A percentile compares a stretch with the other conserved stretches of the same genome.
Evolutionary conservation across 2,329 filamentous ascomycete genomes (phyloP).

Genomic region (Penicillium hesseltinei): DNA sequence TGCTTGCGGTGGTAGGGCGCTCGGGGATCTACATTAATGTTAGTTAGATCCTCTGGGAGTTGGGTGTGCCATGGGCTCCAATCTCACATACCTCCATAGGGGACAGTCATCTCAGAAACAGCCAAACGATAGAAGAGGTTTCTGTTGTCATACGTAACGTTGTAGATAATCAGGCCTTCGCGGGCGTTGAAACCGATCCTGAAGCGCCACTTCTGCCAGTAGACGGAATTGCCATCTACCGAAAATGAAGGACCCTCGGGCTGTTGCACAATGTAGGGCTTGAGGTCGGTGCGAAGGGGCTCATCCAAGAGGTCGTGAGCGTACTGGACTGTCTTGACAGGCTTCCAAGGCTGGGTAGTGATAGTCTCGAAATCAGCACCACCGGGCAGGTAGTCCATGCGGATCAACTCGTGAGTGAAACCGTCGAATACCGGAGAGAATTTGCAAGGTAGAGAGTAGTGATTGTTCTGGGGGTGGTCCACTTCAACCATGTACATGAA

Average conservation of each 20-base stretch:
- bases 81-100: conserved; percentile 37
- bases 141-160: conserved; percentile 63
- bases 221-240: conserved; percentile 55
- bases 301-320: conserved; percentile 65
- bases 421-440: conserved; percentile 53
- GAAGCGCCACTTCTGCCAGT: conserved; percentile 67
- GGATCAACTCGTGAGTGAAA: conserved; percentile 61
- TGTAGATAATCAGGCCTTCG: conserved; percentile 67
- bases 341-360: conserved; percentile 56
- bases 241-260: conserved; percentile 64
- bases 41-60: conserved; percentile 1
- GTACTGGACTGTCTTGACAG: conserved; percentile 52
- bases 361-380: conserved; percentile 61
- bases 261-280: conserved; percentile 63
- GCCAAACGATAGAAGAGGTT: conserved; percentile 66
- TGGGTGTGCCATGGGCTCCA: neutral
- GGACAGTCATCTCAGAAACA: conserved; percentile 64
- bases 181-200: conserved; percentile 61
- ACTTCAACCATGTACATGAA: conserved; percentile 40
- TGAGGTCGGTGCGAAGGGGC: conserved; percentile 59
- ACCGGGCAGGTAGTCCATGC: conserved; percentile 68
- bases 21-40: conserved; percentile 61
- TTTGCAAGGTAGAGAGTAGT: conserved; percentile 38
- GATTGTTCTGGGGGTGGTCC: conserved; percentile 39
- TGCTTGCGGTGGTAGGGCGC: conserved; percentile 68